phyloP scores from a whole-genome alignment of 441 rosid species.

The Adansonia madagascariensis region DNA sequence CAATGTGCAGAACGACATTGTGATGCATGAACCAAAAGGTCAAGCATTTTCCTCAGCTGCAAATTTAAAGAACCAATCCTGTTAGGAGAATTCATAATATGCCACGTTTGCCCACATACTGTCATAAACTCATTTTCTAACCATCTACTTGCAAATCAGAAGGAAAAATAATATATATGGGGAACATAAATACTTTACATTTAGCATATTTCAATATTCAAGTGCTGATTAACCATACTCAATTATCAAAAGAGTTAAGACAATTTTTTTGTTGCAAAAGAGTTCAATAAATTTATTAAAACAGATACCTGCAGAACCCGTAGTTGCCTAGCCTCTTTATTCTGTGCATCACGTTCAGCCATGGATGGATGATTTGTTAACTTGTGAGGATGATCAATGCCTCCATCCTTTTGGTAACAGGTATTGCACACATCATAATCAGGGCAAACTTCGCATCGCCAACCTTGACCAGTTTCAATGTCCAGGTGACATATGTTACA shows the following conservation, averaged over 20 bases:
- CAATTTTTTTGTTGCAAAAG: background rate
- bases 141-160: slow-evolving; percentile 7
- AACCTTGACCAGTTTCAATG: slow-evolving; percentile 99
- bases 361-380: slow-evolving; percentile 91
- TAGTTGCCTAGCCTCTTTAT: slow-evolving; percentile 91
- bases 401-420: slow-evolving; percentile 88
- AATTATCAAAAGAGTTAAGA: background rate
- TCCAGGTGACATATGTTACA: slow-evolving; percentile 91
- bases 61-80: slow-evolving; percentile 30
- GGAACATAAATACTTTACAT: background rate
- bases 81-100: slow-evolving; percentile 22
- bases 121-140: slow-evolving; percentile 1
- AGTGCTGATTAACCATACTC: background rate
- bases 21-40: slow-evolving; percentile 97
- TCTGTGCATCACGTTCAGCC: slow-evolving; percentile 98
- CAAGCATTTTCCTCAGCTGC: slow-evolving; percentile 99
- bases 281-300: background rate
- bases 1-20: slow-evolving; percentile 88
- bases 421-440: slow-evolving; percentile 94
- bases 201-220: slow-evolving; percentile 15
- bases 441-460: slow-evolving; percentile 99
- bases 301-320: slow-evolving; percentile 85
- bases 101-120: background rate
- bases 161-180: slow-evolving; percentile 4
- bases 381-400: slow-evolving; percentile 97